Evolutionary conservation across 352 stramenopile species (phyloP).

Genomic region (Plasmopara muralis): DNA sequence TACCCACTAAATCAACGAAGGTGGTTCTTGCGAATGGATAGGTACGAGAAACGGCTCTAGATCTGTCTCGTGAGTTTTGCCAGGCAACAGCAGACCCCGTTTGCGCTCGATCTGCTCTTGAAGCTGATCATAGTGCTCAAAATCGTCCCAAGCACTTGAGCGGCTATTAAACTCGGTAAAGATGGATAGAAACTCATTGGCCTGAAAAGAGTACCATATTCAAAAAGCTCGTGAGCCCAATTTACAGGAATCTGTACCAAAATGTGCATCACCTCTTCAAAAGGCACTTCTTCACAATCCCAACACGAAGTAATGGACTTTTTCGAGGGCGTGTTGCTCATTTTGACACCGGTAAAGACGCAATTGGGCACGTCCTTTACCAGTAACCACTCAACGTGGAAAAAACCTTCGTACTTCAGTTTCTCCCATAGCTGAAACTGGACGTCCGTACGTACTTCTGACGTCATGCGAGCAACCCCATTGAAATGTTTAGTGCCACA

Average conservation of each 20-base stretch:
- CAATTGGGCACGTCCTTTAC: slow-evolving; percentile 82
- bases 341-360: slow-evolving; percentile 66
- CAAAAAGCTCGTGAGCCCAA: not conserved
- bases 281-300: slow-evolving; percentile 74
- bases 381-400: slow-evolving; percentile 74
- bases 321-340: slow-evolving; percentile 70
- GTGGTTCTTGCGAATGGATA: slow-evolving; percentile 10
- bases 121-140: slow-evolving; percentile 49
- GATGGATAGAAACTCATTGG: slow-evolving; percentile 54
- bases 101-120: slow-evolving; percentile 53
- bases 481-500: slow-evolving; percentile 72
- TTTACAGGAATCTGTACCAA: not conserved
- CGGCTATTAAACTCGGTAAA: slow-evolving; percentile 46
- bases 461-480: slow-evolving; percentile 76
- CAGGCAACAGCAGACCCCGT: slow-evolving; percentile 27
- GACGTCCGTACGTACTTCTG: slow-evolving; percentile 32
- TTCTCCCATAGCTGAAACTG: slow-evolving; percentile 79
- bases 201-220: slow-evolving; percentile 26
- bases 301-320: slow-evolving; percentile 77
- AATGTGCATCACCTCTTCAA: slow-evolving; percentile 41
- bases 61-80: slow-evolving; percentile 11
- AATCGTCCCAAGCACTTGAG: slow-evolving; percentile 79
- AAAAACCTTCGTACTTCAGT: slow-evolving; percentile 74
- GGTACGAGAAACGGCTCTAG: slow-evolving; percentile 17
- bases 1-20: not conserved